phyloP scores from a whole-genome alignment of 805 yeast species.

The Grigorovia jiainica region DNA sequence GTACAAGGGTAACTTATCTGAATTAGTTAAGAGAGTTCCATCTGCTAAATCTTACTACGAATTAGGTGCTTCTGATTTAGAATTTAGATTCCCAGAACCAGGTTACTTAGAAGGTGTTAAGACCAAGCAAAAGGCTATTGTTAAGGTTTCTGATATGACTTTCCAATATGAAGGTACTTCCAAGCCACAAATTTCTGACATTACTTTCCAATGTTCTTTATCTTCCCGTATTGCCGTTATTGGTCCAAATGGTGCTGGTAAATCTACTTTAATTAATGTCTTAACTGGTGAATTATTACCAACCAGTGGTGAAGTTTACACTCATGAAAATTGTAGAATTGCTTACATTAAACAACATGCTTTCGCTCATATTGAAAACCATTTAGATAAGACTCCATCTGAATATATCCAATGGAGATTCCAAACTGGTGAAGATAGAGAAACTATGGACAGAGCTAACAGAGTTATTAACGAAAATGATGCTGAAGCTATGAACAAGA shows the following conservation, averaged over 20 bases:
- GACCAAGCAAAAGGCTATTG: constrained; percentile 99
- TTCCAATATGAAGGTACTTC: constrained; percentile 99
- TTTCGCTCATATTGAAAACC: constrained; percentile 97
- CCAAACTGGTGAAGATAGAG: constrained; percentile 99
- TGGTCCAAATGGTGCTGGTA: constrained; percentile 99
- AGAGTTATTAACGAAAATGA: constrained; percentile 95
- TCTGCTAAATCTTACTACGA: constrained; percentile 98
- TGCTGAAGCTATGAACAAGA: constrained; percentile 98
- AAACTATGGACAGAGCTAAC: constrained; percentile 99
- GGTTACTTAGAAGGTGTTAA: constrained; percentile 99
- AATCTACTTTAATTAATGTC: constrained; percentile 96
- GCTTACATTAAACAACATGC: constrained; percentile 99
- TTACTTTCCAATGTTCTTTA: constrained; percentile 97
- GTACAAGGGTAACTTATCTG: constrained; percentile 99
- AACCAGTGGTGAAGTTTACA: constrained; percentile 97
- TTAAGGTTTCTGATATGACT: constrained; percentile 91
- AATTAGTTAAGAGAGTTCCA: constrained; percentile 97
- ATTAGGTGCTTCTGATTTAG: constrained; percentile 95
- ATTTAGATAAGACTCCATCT: constrained; percentile 98
- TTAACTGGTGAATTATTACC: constrained; percentile 99
- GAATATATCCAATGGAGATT: constrained; percentile 99
- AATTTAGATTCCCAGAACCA: constrained; percentile 98
- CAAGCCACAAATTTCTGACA: constrained; percentile 86
- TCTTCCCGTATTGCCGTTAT: constrained; percentile 99
- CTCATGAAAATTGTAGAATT: constrained; percentile 99